Percentiles rank a stretch among this genome's conserved stretches.
Conservation (phyloP, 1,284 basidiomycete species). For the Limonomyces culmigenus region DNA sequence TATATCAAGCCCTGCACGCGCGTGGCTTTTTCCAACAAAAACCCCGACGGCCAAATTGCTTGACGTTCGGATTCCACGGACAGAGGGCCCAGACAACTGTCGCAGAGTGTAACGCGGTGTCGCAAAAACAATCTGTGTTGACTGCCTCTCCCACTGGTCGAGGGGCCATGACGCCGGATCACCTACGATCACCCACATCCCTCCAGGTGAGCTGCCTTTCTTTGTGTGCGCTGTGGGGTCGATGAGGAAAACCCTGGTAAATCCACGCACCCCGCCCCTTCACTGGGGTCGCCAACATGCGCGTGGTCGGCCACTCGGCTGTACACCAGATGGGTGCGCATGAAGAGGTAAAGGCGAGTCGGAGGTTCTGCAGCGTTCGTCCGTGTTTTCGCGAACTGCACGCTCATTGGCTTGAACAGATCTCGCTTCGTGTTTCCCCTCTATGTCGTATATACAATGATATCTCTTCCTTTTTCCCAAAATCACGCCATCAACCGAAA, state of each 20-base stretch:
- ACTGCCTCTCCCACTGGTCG: constrained; percentile 73
- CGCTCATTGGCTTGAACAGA: not conserved
- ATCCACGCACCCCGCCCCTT: constrained; percentile 48
- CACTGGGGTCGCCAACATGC: constrained; percentile 14
- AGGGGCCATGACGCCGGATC: constrained; percentile 77
- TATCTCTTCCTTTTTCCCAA: not conserved
- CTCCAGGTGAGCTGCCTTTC: constrained; percentile 3
- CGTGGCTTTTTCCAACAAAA: constrained; percentile 3
- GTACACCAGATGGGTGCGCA: constrained; percentile 33
- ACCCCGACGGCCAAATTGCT: constrained; percentile 63
- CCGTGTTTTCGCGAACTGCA: constrained; percentile 4
- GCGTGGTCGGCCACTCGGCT: constrained; percentile 5
- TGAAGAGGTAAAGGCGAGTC: constrained; percentile 77
- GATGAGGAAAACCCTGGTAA: constrained; percentile 78
- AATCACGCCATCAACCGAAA: not conserved
- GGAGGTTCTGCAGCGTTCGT: constrained; percentile 29
- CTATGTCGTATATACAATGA: not conserved
- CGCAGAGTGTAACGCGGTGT: constrained; percentile 37
- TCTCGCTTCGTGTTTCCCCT: not conserved
- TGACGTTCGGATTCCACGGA: constrained; percentile 38
- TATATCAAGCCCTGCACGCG: not conserved
- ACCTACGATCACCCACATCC: constrained; percentile 63
- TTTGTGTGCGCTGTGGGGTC: constrained; percentile 17
- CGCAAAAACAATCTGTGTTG: constrained; percentile 86
- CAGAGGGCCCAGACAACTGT: constrained; percentile 80